Evolutionary conservation across 768 basidiomycete species (phyloP), one percentile per base, ranked within the genome.

Genomic region (Mycena latifolia): DNA sequence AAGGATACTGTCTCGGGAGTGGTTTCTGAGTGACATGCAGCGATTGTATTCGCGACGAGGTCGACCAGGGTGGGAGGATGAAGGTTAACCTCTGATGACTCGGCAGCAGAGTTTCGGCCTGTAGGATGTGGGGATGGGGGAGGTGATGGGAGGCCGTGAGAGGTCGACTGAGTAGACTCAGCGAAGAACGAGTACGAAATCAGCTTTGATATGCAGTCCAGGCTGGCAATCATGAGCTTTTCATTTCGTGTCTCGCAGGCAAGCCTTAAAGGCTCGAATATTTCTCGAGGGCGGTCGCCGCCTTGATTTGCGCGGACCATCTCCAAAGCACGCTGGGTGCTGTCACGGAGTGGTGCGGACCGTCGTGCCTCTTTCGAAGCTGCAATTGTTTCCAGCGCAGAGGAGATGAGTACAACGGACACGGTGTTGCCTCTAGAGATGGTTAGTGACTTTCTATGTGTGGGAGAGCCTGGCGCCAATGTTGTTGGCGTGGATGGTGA

Each of bases 161-260:
- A 70, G 29, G 77, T 61, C 54, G 77, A 33, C 11, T 82, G 76
- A 37, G 82, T 79, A 33, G 86, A 77, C 71, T 98, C 96, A 46
- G 88, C 87, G 74, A 99, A 98, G 86, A 99, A 99, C 27, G 95
- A 96, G 78, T 99, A 95, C 9, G 96, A 96, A 67, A 99, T 94
- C 70, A 99, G 88, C 79, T 99, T 99, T 60, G 95, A 94, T 65
- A 98, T 95, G 74, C 98, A 96, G 78, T 99, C 98, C 76, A 99
- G 82, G 72, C 96, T 97, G 20, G 96, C 94, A 75, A 98, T 94
- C 91, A 96, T 94, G 35, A 99, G 86, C 71, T 95, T 95, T 76
- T 98, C 96, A 68, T 86, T 93, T 55, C 90, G 87, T 5, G 96
- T 98, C 82, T 99, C 97, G 80, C 98, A 99, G 11, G 98, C 98